Conservation (phyloP, 306 rosid genomes). For the Quercus bicolor region DNA sequence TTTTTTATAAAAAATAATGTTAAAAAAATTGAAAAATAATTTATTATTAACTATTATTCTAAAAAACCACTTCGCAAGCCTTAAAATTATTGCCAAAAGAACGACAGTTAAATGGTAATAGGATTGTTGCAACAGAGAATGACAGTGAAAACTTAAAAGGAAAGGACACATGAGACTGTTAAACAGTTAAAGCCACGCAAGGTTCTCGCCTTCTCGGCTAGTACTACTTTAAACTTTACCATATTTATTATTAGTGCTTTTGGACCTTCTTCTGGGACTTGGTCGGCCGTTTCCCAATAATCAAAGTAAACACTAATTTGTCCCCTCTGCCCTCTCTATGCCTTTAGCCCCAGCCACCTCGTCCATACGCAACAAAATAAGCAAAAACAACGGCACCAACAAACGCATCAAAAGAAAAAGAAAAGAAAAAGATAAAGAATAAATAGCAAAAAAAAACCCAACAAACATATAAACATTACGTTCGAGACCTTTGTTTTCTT, state of each 20-base stretch:
- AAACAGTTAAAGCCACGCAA: too few relatives aligned
- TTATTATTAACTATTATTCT: too few relatives aligned
- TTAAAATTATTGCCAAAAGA: too few relatives aligned
- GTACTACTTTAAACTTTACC: too few relatives aligned
- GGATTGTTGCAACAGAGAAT: too few relatives aligned
- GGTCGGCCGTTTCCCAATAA: constrained; percentile 8
- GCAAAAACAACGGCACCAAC: neutral
- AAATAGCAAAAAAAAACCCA: neutral
- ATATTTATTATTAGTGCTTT: neutral
- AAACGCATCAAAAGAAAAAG: constrained; percentile 18
- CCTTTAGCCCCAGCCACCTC: constrained; percentile 1
- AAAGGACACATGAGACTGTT: too few relatives aligned
- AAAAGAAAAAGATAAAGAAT: constrained; percentile 1
- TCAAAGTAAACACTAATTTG: constrained; percentile 10
- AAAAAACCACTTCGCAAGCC: too few relatives aligned
- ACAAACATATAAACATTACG: constrained; percentile 1
- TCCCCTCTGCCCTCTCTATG: neutral
- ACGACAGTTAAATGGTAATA: too few relatives aligned
- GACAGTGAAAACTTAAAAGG: too few relatives aligned
- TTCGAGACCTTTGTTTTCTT: constrained; percentile 25
- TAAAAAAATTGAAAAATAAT: too few relatives aligned
- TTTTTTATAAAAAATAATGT: too few relatives aligned
- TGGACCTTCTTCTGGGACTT: neutral
- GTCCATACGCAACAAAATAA: constrained; percentile 9
- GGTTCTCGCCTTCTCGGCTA: too few relatives aligned